These are phyloP conservation scores for Turritis glabra DNA, from an alignment of 345 rosid genomes.

Conservation along the genomic window DNA sequence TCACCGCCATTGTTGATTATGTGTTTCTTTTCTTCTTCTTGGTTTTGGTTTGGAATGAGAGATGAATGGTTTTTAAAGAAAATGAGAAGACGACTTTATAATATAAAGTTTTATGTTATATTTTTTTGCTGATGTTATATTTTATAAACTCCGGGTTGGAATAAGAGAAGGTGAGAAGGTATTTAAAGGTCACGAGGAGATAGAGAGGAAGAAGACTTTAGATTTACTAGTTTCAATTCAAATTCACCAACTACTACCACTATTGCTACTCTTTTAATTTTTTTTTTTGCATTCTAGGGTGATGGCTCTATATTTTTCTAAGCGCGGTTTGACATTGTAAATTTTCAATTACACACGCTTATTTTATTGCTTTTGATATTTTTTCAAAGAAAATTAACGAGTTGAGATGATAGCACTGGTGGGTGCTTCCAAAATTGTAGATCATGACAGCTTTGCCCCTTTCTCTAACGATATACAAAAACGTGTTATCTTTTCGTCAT, in stretches of 20 bases:
- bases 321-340: conserved; percentile 25
- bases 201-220: conserved; percentile 10
- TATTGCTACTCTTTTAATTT: background rate
- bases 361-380: background rate
- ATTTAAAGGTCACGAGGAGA: conserved; percentile 31
- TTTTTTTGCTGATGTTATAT: no score
- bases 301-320: conserved; percentile 18
- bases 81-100: background rate
- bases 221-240: conserved; percentile 20
- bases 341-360: background rate
- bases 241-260: conserved; percentile 24
- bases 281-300: background rate
- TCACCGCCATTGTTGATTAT: conserved; percentile 49
- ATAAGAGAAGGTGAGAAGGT: background rate
- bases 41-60: conserved; percentile 8
- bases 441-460: conserved; percentile 22
- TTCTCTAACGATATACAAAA: conserved; percentile 6
- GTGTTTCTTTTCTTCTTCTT: background rate
- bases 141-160: no score
- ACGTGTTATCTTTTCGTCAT: conserved; percentile 22
- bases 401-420: conserved; percentile 29
- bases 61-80: background rate
- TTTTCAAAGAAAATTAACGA: background rate
- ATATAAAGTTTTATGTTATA: background rate
- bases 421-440: conserved; percentile 18